phyloP scores from a whole-genome alignment of 495 filamentous ascomycete genomes.

The Glutinoglossum americanum region DNA sequence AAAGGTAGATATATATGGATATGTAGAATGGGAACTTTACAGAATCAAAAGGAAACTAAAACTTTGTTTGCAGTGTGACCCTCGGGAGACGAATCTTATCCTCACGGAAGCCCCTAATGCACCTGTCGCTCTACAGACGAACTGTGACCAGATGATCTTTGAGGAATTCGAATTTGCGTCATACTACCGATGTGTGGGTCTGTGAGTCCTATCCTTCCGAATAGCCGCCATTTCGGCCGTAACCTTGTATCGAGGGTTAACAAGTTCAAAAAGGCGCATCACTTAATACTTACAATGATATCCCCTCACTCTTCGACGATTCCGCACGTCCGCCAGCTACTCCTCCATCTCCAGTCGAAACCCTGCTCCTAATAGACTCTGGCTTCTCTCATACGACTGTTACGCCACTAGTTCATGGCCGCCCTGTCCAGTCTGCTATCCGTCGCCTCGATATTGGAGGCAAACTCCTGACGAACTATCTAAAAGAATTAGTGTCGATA shows the following conservation, averaged over 20 bases:
- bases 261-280: conserved; percentile 25
- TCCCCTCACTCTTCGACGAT: conserved; percentile 37
- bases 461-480: conserved; percentile 82
- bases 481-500: conserved; percentile 75
- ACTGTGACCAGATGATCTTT: conserved; percentile 91
- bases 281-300: conserved; percentile 70
- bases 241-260: neutral
- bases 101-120: conserved; percentile 86
- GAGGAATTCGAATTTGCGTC: conserved; percentile 92
- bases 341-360: conserved; percentile 43
- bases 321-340: conserved; percentile 20
- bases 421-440: conserved; percentile 57
- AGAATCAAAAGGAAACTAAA: conserved; percentile 5
- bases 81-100: conserved; percentile 58
- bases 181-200: conserved; percentile 55
- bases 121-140: conserved; percentile 54
- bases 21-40: neutral
- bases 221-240: neutral
- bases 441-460: conserved; percentile 81
- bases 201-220: conserved; percentile 16
- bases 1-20: conserved; percentile 8
- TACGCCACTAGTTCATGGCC: conserved; percentile 62
- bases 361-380: conserved; percentile 69
- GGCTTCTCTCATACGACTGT: conserved; percentile 91
- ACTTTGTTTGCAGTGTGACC: conserved; percentile 32